These are phyloP conservation scores for Cladosporium sp. DNA, from an alignment of 2,329 filamentous ascomycete species.

Conservation along the genomic window DNA sequence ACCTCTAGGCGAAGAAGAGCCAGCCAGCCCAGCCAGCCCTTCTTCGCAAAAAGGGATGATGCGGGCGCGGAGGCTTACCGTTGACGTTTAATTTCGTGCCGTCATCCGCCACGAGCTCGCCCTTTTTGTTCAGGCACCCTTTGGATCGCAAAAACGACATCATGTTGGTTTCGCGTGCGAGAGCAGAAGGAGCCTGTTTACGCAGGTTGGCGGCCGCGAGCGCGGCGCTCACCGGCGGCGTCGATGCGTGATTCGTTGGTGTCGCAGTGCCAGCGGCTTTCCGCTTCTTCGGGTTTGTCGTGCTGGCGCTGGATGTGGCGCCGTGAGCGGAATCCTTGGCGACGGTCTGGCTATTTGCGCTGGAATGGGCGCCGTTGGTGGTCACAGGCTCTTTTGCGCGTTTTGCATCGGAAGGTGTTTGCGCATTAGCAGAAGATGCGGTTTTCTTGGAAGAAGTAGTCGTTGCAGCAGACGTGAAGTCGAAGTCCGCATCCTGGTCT, in stretches of 20 bases:
- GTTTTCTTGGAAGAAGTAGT: conserved; percentile 31
- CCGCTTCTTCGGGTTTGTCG: conserved; percentile 66
- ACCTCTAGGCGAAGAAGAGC: conserved; percentile 14
- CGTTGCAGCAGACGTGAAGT: conserved; percentile 48
- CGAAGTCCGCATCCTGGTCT: conserved; percentile 86
- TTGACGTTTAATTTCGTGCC: conserved; percentile 78
- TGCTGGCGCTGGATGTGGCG: conserved; percentile 53
- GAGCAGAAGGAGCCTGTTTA: conserved; percentile 36
- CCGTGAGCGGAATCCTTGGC: conserved; percentile 40
- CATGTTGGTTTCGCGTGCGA: conserved; percentile 69
- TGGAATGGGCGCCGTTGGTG: conserved; percentile 14
- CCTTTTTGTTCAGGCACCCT: conserved; percentile 61
- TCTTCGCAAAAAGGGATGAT: conserved; percentile 6
- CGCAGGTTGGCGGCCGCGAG: conserved; percentile 20
- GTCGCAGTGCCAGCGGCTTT: conserved; percentile 59
- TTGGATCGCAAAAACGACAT: conserved; percentile 75
- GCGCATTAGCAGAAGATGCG: conserved; percentile 20
- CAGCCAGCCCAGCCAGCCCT: neutral
- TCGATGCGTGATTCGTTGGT: conserved; percentile 21
- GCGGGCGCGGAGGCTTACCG: conserved; percentile 55
- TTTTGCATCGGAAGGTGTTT: conserved; percentile 15
- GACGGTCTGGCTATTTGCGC: conserved; percentile 6
- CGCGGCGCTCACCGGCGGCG: conserved; percentile 22
- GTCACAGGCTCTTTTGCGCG: conserved; percentile 15
- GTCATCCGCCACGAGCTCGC: conserved; percentile 81